Evolutionary conservation across 108 stramenopile genomes (phyloP).

Genomic region (Nitzschia palea): DNA sequence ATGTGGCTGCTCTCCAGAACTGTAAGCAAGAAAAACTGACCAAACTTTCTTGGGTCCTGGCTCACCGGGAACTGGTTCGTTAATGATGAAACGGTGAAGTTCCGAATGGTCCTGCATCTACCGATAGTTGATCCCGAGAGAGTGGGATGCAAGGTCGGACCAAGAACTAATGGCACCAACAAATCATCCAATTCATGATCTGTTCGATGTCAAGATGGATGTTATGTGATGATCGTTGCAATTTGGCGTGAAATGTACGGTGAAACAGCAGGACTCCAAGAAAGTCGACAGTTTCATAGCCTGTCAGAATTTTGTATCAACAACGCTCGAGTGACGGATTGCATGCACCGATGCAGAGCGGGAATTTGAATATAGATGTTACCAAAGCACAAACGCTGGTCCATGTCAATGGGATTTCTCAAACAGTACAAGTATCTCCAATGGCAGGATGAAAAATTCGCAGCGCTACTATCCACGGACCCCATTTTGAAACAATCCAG

Average conservation of each 20-base stretch:
- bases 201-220: slow-evolving; percentile 63
- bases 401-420: slow-evolving; percentile 44
- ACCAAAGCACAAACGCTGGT: slow-evolving; percentile 18
- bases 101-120: slow-evolving; percentile 52
- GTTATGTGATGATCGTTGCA: slow-evolving; percentile 54
- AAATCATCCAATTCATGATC: neutral
- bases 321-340: slow-evolving; percentile 21
- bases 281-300: slow-evolving; percentile 6
- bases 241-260: slow-evolving; percentile 14
- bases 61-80: slow-evolving; percentile 79
- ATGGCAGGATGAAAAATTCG: slow-evolving; percentile 43
- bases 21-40: slow-evolving; percentile 38
- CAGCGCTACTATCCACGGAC: slow-evolving; percentile 29
- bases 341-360: slow-evolving; percentile 30
- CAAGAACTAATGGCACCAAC: neutral
- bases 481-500: slow-evolving; percentile 43
- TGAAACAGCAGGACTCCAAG: slow-evolving; percentile 2
- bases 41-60: slow-evolving; percentile 77
- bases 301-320: slow-evolving; percentile 12
- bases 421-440: slow-evolving; percentile 51
- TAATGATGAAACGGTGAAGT: slow-evolving; percentile 77
- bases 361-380: slow-evolving; percentile 37
- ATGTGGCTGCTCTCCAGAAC: slow-evolving; percentile 78
- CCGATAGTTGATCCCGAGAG: slow-evolving; percentile 44
- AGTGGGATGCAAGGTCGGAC: neutral